These are phyloP conservation scores for Myriosclerotinia duriaeana DNA, from an alignment of 2,329 filamentous ascomycete genomes.

Conservation along the genomic window DNA sequence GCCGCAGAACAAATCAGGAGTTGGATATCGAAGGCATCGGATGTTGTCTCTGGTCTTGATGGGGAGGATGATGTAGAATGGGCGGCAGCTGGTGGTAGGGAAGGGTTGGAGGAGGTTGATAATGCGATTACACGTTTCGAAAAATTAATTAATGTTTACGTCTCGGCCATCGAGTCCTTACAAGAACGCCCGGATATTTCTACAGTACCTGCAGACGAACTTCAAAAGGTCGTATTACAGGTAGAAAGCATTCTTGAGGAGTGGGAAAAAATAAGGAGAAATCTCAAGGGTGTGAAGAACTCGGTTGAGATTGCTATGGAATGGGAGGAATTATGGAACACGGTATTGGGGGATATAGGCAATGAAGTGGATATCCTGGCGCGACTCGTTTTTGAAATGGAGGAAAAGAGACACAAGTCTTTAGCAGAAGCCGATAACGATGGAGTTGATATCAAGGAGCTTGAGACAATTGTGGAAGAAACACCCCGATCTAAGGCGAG, in stretches of 20 bases:
- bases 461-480: slow-evolving; percentile 92
- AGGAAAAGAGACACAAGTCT: slow-evolving; percentile 85
- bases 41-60: slow-evolving; percentile 84
- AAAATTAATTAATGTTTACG: slow-evolving; percentile 85
- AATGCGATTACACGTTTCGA: slow-evolving; percentile 81
- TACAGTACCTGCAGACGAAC: slow-evolving; percentile 66
- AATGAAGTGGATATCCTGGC: slow-evolving; percentile 79
- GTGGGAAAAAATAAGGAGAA: slow-evolving; percentile 79
- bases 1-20: slow-evolving; percentile 89
- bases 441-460: slow-evolving; percentile 75
- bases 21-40: slow-evolving; percentile 90
- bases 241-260: slow-evolving; percentile 85
- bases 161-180: slow-evolving; percentile 88
- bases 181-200: slow-evolving; percentile 76
- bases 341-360: slow-evolving; percentile 88
- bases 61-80: slow-evolving; percentile 97
- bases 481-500: slow-evolving; percentile 60
- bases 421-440: slow-evolving; percentile 62
- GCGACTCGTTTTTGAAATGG: slow-evolving; percentile 92
- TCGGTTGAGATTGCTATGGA: slow-evolving; percentile 98
- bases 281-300: slow-evolving; percentile 75
- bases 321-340: slow-evolving; percentile 97
- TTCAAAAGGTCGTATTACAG: slow-evolving; percentile 74
- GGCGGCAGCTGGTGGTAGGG: slow-evolving; percentile 83
- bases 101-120: slow-evolving; percentile 72